Evolutionary conservation across 306 rosid genomes (phyloP), one percentile per base, ranked within the genome.

Genomic region (Leucaena leucocephala): DNA sequence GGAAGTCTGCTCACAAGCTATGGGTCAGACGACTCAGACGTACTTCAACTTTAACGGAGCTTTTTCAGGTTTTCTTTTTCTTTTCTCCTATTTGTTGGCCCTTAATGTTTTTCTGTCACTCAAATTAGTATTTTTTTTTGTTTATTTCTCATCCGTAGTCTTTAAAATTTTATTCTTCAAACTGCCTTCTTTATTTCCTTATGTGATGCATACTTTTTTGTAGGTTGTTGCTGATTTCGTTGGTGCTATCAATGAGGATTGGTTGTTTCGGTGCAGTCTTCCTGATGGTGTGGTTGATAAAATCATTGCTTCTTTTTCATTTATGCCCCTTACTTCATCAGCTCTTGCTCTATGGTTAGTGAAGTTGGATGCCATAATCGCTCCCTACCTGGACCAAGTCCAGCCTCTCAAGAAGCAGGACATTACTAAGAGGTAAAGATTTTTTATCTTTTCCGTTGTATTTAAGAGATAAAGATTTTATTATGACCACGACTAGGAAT

Each of bases 1-100:
- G 88, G 88, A 95, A 93, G 84, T 91, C 93, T 83, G 98, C 98
- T 79, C 99, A 95, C 77, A 95, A 86, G 74, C 88, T 95, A 76
- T 95, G 99, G 99, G 89, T 91, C 85, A 95, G 90, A 70, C 88
- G 99, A 77, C 94, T 95, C 40, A 90, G 99, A 76, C 98, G 98
- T 9, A 95, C 98, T 68, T 91, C 98, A 14, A 87, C 93, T 80
- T 77, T 93, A 80, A 76, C 86, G 17, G 97, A 95, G 77, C 90
- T 93, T 83, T 79, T 87, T 65, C 98, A 95, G 99, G 99, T 95
- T 79, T 65, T 50, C 27, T 35, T 54, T 54, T 54, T n/a, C 11
- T 54, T 42, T 45, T 61, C 82, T 45, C 55, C 81, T 75, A 63
- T 12, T 16, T 71, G 71, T 17, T 2, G 17, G 13, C 33, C 71